A percentile compares a stretch with the other conserved stretches of the same genome.
Conservation (phyloP, 139 green algal species). For the Spirogloea muscicola region DNA sequence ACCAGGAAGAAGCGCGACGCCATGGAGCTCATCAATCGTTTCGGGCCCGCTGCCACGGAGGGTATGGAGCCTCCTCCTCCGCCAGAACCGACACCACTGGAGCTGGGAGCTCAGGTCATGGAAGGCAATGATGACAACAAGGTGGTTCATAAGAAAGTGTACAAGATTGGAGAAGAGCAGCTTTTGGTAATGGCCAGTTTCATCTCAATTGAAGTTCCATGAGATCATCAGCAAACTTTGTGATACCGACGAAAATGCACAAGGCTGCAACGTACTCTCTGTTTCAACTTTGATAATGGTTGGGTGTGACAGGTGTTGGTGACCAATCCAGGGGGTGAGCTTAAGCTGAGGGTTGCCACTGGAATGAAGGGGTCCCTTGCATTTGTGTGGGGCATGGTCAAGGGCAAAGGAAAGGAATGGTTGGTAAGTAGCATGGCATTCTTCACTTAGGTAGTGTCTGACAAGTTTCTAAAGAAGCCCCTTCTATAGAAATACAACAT, state of each 20-base stretch:
- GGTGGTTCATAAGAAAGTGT: conserved; percentile 26
- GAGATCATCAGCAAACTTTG: not conserved
- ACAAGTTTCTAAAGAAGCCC: too few relatives aligned
- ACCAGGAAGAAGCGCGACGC: conserved; percentile 13
- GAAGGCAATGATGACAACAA: conserved; percentile 3
- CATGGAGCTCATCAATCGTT: not conserved
- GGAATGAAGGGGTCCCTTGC: not conserved
- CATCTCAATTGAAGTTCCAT: not conserved
- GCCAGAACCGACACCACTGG: conserved; percentile 7
- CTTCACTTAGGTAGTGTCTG: too few relatives aligned
- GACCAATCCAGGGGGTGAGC: conserved; percentile 20
- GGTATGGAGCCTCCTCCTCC: not conserved
- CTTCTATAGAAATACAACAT: too few relatives aligned
- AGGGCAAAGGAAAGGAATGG: too few relatives aligned
- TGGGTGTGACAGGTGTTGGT: conserved; percentile 35
- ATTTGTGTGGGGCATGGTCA: conserved; percentile 31
- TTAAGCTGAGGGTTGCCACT: conserved; percentile 24
- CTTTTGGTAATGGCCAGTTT: conserved; percentile 19
- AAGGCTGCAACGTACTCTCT: too few relatives aligned
- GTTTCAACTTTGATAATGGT: not conserved
- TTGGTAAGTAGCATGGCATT: too few relatives aligned
- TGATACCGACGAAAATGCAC: not conserved
- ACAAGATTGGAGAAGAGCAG: conserved; percentile 9
- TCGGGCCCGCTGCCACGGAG: not conserved
- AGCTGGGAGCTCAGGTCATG: conserved; percentile 29